Evolutionary conservation across 2,329 filamentous ascomycete genomes (phyloP).

Genomic region (Aspergillus alliaceus): DNA sequence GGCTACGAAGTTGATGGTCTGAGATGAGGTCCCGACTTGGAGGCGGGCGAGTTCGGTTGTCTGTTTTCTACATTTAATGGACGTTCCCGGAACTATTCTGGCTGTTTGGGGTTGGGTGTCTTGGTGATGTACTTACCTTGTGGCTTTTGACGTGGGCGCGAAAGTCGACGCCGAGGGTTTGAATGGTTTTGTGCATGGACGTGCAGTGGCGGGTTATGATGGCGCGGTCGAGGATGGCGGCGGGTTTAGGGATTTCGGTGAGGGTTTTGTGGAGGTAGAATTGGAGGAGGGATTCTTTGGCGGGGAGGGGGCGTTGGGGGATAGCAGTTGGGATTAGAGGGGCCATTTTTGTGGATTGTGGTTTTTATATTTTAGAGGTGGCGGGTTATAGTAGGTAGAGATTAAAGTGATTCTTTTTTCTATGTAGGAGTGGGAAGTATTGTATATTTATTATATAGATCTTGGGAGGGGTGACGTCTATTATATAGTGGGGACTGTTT

Average conservation of each 20-base stretch:
- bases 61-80: slow-evolving; percentile 45
- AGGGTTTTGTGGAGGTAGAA: slow-evolving; percentile 62
- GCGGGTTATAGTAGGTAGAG: too few species aligned
- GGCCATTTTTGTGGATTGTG: neutral
- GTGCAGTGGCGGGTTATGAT: slow-evolving; percentile 67
- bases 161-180: slow-evolving; percentile 63
- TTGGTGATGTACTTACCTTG: slow-evolving; percentile 56
- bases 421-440: too few species aligned
- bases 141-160: slow-evolving; percentile 81
- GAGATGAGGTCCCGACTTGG: slow-evolving; percentile 62
- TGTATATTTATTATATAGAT: neutral
- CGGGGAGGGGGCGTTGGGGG: slow-evolving; percentile 7
- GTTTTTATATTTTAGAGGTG: too few species aligned
- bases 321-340: neutral
- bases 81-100: too few species aligned
- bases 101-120: neutral
- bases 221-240: slow-evolving; percentile 67
- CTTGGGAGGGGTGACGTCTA: too few species aligned
- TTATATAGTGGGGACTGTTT: neutral
- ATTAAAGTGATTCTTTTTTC: too few species aligned
- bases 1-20: slow-evolving; percentile 63
- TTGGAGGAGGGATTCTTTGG: slow-evolving; percentile 13
- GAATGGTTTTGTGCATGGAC: slow-evolving; percentile 67
- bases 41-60: slow-evolving; percentile 66
- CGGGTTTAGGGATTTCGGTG: slow-evolving; percentile 62